Evolutionary conservation across 2,329 filamentous ascomycete species (phyloP), one percentile per base, ranked within the genome.

Genomic region (Xylaria multiplex): DNA sequence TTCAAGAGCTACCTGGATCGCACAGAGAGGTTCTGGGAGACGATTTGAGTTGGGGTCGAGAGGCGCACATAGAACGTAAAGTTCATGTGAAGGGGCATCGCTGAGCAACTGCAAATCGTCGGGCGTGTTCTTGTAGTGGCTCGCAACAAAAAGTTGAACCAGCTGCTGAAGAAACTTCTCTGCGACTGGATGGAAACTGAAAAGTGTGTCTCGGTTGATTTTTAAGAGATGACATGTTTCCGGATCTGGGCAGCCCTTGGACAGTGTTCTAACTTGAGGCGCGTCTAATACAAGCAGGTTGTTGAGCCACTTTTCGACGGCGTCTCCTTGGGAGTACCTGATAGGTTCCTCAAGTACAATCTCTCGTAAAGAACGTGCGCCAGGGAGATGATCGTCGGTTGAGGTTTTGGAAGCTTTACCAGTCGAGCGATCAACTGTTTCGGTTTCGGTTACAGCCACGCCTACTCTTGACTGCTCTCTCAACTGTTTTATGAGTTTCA

Each of bases 81-180:
- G 87, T 77, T 98, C 94, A 79, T 99, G 96, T 0, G 96, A 95
- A 1, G 96, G 96, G 0, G 96, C 96, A 79, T 99, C 96, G 68
- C 93, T 97, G 93, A 99, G 97, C 64, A 99, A 87, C 78, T 98
- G 96, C n/a, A 99, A 85, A 75, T 99, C 96, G 74, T 99, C 97
- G 0, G 96, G 96, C 0, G 94, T 93, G 80, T 99, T 99, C 80
- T 98, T 98, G 84, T 99, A 94, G 77, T 94, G 91, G 72, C 93
- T 97, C 32, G 96, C 93, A 32, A 99, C 96, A 74, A 98, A 99
- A 2, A 99, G 86, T 0, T 94, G 93, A 80, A 99, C 95, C 93
- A 99, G 97, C 74, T 97, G 93, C 78, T 99, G 96, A 62, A 99
- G 82, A 81, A 99, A 98, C 76, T 94, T 96, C 78, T 99, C 96